Base-by-base conservation (phyloP, 1,284 basidiomycete genomes). In the Coriolopsis trogii region DNA sequence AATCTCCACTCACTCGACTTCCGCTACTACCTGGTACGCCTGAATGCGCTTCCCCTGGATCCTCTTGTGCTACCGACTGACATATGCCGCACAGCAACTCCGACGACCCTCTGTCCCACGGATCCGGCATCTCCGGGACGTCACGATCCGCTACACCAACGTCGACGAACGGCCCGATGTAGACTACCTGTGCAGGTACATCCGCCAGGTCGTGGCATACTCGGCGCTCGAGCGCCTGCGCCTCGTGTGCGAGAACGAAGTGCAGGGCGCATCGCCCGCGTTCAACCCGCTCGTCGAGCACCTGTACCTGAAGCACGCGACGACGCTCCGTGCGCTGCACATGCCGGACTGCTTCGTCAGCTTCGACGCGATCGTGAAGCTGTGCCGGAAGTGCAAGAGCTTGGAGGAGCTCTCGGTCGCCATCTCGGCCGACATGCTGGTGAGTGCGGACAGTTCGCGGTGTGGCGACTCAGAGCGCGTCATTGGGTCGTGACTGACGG, bases 11-110 rank as follows among this genome's bases (percentile, higher is more conserved):
- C 55, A 0, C 62, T 80, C 1, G 66, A 75, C 26, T 59, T 81
- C 30, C 70, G 72, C 24, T 80, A 82, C 64, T 81, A 81, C 54
- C 67, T 75, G 62, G 81, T 75, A 63, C 37, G 74, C 67, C 30
- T 21, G 1, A 8, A 12, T 18, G 9, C 16, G 10, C 6, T 40
- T 2, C n/a, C n/a, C 9, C 16, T 26, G 6, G 6, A 44, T 18
- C 6, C 10, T 21, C 31, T 6, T 39, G 2, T 2, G 29, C n/a
- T 23, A 3, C 21, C 20, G 23, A 21, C 18, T 49, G 10, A 24
- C 29, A 13, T 13, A 13, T 18, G 21, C 23, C 16, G 25, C 30
- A 7, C 58, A 81, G 79, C 79, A 81, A 77, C 60, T 78, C 16
- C 75, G 68, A 42, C 37, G 59, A 1, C 70, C 74, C 0, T 62